These are phyloP conservation scores for Candida rishiriensis DNA, from an alignment of 805 yeast genomes.

Conservation along the genomic window DNA sequence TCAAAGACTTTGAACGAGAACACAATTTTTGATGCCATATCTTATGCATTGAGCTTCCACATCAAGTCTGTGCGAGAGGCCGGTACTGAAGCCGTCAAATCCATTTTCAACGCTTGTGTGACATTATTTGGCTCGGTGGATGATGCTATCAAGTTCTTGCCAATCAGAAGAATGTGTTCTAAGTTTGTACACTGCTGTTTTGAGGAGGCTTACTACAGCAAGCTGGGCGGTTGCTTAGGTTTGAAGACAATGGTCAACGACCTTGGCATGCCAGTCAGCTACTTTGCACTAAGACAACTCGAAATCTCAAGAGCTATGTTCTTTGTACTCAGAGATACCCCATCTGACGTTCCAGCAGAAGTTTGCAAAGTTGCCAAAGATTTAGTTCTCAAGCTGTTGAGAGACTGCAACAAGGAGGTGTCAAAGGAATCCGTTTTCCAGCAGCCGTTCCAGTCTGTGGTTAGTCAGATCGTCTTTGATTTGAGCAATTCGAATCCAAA, in stretches of 20 bases:
- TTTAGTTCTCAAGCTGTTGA: slow-evolving; percentile 59
- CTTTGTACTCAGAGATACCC: slow-evolving; percentile 86
- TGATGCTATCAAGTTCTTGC: slow-evolving; percentile 65
- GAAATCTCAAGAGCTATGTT: slow-evolving; percentile 84
- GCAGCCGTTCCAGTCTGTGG: slow-evolving; percentile 73
- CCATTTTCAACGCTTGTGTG: slow-evolving; percentile 56
- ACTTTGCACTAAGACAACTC: slow-evolving; percentile 74
- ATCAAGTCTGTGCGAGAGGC: slow-evolving; percentile 62
- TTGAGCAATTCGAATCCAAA: slow-evolving; percentile 81
- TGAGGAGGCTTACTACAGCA: slow-evolving; percentile 80
- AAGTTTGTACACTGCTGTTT: slow-evolving; percentile 88
- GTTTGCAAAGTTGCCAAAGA: slow-evolving; percentile 70
- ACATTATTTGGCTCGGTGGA: slow-evolving; percentile 64
- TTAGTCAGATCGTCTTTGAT: slow-evolving; percentile 89
- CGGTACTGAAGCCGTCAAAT: slow-evolving; percentile 63
- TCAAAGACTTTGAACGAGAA: slow-evolving; percentile 62
- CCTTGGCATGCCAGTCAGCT: slow-evolving; percentile 58
- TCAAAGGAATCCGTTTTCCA: slow-evolving; percentile 59
- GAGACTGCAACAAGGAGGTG: slow-evolving; percentile 59
- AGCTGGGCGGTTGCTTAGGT: slow-evolving; percentile 87
- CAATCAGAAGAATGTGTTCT: slow-evolving; percentile 70
- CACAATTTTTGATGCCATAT: slow-evolving; percentile 68
- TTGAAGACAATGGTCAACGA: slow-evolving; percentile 68
- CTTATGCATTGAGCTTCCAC: slow-evolving; percentile 76
- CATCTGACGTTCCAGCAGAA: slow-evolving; percentile 77